Percentiles rank a stretch among this genome's conserved stretches.
Evolutionary conservation across 768 basidiomycete species (phyloP).

Genomic region (Hortiboletus campestris): DNA sequence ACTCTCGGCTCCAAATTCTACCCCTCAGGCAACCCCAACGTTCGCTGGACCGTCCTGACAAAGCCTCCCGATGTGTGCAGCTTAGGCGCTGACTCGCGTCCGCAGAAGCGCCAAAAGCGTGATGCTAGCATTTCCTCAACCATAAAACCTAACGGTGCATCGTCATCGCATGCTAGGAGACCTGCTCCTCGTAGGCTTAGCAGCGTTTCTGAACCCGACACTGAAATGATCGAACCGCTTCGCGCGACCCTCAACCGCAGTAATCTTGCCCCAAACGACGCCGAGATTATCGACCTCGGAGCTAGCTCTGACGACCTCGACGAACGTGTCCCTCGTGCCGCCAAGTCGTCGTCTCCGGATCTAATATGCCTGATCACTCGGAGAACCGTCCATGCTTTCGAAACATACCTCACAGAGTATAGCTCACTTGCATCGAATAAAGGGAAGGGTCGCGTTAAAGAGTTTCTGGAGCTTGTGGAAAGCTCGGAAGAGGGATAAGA

Average conservation of each 20-base stretch:
- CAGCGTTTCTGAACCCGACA: constrained; percentile 20
- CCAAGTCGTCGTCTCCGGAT: constrained; percentile 25
- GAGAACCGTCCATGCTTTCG: constrained; percentile 25
- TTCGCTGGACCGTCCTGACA: constrained; percentile 19
- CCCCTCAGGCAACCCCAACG: constrained; percentile 25
- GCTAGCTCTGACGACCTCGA: constrained; percentile 23
- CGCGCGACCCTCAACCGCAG: background rate
- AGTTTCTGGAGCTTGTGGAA: constrained; percentile 10
- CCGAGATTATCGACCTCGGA: constrained; percentile 22
- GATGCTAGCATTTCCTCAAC: constrained; percentile 1
- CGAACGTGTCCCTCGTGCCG: constrained; percentile 14
- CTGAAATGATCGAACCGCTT: constrained; percentile 18
- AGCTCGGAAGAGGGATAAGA: constrained; percentile 26
- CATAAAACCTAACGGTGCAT: background rate
- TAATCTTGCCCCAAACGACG: constrained; percentile 6
- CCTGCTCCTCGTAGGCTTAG: too few relatives aligned
- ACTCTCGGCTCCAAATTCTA: background rate
- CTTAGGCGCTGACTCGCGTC: background rate
- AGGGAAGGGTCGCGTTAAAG: constrained; percentile 24
- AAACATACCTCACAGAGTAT: constrained; percentile 16
- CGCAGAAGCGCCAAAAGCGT: constrained; percentile 24
- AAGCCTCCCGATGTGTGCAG: background rate
- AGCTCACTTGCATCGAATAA: constrained; percentile 8
- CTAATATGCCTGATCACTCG: constrained; percentile 2
- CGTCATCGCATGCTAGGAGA: background rate